These are phyloP conservation scores for Solanum chacoense DNA, from an alignment of 305 asterid genomes.

Conservation along the genomic window DNA sequence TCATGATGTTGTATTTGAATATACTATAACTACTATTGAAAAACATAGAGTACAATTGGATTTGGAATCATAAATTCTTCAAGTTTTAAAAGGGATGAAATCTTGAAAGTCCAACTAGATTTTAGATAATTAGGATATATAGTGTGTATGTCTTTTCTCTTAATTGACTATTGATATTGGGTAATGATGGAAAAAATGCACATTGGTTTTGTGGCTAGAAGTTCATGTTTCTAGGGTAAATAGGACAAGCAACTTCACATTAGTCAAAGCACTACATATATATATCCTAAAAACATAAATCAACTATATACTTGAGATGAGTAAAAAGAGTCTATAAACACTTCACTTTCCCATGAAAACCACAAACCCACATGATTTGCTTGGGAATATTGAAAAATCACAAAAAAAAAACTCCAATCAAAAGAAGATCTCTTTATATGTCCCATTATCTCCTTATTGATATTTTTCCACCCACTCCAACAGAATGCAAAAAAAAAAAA, in stretches of 20 bases:
- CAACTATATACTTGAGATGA: constrained; percentile 3
- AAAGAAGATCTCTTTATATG: constrained; percentile 19
- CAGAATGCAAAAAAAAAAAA: neutral
- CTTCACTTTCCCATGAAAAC: constrained; percentile 54
- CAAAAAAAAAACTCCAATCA: constrained; percentile 20
- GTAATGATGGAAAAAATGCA: neutral
- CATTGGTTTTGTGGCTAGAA: neutral
- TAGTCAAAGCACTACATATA: constrained; percentile 33
- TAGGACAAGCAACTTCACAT: constrained; percentile 24
- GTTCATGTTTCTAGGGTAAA: constrained; percentile 11
- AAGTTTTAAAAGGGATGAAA: neutral
- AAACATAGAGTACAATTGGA: neutral
- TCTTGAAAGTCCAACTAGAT: neutral
- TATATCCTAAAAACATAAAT: constrained; percentile 14
- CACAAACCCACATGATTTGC: constrained; percentile 62
- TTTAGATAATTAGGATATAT: neutral
- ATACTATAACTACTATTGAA: neutral
- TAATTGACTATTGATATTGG: neutral
- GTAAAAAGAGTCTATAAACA: constrained; percentile 13
- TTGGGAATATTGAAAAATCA: constrained; percentile 45
- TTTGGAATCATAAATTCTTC: neutral
- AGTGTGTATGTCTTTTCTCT: neutral
- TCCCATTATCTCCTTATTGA: constrained; percentile 9
- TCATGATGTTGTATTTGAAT: constrained; percentile 30
- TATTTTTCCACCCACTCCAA: neutral